A percentile compares a stretch with the other conserved stretches of the same genome.
Evolutionary conservation across 2,329 filamentous ascomycete species (phyloP).

Genomic region (Pseudogymnoascus sp.): DNA sequence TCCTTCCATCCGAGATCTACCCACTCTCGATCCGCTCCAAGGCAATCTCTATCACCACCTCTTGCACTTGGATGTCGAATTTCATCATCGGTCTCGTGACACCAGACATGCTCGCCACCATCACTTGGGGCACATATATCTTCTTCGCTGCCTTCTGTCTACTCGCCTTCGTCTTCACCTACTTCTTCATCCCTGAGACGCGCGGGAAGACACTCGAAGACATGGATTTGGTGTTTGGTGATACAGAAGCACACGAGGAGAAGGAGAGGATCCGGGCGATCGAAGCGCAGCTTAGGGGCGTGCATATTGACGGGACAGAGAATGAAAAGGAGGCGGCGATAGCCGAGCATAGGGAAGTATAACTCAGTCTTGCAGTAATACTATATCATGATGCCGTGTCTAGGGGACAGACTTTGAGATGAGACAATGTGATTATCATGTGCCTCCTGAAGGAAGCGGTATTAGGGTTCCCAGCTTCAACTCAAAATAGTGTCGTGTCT

Average conservation of each 20-base stretch:
- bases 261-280: slow-evolving; percentile 20
- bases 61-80: slow-evolving; percentile 50
- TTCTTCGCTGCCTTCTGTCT: slow-evolving; percentile 51
- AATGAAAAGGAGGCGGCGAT: slow-evolving; percentile 12
- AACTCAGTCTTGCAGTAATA: background rate
- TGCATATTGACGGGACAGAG: slow-evolving; percentile 14
- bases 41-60: slow-evolving; percentile 52
- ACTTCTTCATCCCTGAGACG: slow-evolving; percentile 50
- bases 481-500: too few species aligned
- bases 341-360: slow-evolving; percentile 10
- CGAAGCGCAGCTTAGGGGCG: slow-evolving; percentile 17
- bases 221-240: slow-evolving; percentile 43
- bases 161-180: slow-evolving; percentile 40
- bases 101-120: slow-evolving; percentile 46
- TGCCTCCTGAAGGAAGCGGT: too few species aligned
- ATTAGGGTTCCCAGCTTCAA: too few species aligned
- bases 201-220: slow-evolving; percentile 46
- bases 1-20: slow-evolving; percentile 50
- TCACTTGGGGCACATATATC: slow-evolving; percentile 45
- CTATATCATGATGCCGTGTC: background rate
- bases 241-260: slow-evolving; percentile 31
- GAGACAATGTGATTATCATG: background rate
- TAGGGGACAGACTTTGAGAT: background rate
- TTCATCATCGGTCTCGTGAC: slow-evolving; percentile 47
- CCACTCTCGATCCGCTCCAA: slow-evolving; percentile 48